phyloP scores from a whole-genome alignment of 768 basidiomycete species.

The Mycena galericulata region DNA sequence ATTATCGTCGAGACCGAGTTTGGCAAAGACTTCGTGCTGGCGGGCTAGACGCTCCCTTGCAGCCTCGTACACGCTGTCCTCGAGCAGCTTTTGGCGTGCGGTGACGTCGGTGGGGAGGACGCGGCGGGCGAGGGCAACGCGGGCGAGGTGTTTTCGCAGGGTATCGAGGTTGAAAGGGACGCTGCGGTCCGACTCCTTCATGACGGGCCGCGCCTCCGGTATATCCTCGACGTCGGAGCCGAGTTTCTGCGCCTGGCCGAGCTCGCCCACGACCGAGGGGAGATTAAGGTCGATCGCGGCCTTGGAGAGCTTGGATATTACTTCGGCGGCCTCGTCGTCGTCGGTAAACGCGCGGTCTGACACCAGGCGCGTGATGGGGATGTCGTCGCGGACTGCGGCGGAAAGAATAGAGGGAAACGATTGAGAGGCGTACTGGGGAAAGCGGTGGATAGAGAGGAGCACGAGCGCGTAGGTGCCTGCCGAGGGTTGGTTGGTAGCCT shows the following conservation, averaged over 20 bases:
- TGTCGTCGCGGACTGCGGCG: conserved; percentile 59
- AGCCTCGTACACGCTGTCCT: conserved; percentile 88
- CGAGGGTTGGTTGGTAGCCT: conserved; percentile 66
- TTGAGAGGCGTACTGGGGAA: conserved; percentile 36
- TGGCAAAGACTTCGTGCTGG: conserved; percentile 68
- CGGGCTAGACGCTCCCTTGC: conserved; percentile 78
- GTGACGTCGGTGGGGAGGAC: conserved; percentile 75
- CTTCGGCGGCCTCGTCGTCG: conserved; percentile 65
- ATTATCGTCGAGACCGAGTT: conserved; percentile 64
- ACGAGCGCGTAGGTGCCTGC: conserved; percentile 76
- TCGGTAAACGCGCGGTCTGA: conserved; percentile 67
- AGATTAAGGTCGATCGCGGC: conserved; percentile 70
- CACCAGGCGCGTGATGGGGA: conserved; percentile 64
- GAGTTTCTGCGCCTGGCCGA: conserved; percentile 65
- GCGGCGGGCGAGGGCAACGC: conserved; percentile 71
- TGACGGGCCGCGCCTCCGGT: conserved; percentile 74
- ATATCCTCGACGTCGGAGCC: conserved; percentile 59
- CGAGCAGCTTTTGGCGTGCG: conserved; percentile 83
- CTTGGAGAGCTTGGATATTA: conserved; percentile 68
- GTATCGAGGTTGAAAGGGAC: conserved; percentile 83
- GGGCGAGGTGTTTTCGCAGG: conserved; percentile 75
- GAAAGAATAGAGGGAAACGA: conserved; percentile 51
- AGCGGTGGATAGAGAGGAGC: conserved; percentile 71
- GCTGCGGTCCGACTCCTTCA: conserved; percentile 46
- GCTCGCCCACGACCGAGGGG: conserved; percentile 61